phyloP scores from a whole-genome alignment of 2,329 filamentous ascomycete species.

The Penicillium sp. region DNA sequence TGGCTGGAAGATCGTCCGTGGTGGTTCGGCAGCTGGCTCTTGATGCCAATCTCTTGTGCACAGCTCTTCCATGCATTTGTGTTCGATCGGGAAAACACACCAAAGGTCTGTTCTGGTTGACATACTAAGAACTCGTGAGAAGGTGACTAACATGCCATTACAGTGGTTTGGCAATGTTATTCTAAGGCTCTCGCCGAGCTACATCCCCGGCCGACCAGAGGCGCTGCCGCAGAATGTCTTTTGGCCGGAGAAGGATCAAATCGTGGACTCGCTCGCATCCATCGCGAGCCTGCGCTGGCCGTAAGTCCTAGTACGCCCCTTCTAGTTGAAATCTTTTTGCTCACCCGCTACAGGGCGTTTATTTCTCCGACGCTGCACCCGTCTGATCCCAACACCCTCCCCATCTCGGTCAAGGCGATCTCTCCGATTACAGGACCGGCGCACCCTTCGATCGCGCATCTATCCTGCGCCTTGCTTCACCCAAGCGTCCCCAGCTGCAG shows the following conservation, averaged over 20 bases:
- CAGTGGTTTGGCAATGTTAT: constrained; percentile 66
- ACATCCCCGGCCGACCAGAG: constrained; percentile 72
- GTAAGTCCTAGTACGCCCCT: constrained; percentile 50
- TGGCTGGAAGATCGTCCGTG: constrained; percentile 69
- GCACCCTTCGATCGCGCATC: constrained; percentile 79
- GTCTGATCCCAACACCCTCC: constrained; percentile 56
- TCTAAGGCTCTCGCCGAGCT: constrained; percentile 70
- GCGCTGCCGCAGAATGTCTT: constrained; percentile 65
- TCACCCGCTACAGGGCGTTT: constrained; percentile 60
- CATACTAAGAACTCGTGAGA: constrained; percentile 23
- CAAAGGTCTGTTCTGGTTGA: constrained; percentile 51
- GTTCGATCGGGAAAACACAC: constrained; percentile 75
- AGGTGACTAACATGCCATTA: not conserved
- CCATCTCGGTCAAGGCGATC: constrained; percentile 69
- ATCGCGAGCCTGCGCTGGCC: constrained; percentile 86
- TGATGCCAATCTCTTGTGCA: constrained; percentile 74
- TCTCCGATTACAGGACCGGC: constrained; percentile 79
- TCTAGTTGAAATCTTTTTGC: not conserved
- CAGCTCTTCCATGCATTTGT: constrained; percentile 76
- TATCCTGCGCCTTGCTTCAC: constrained; percentile 89
- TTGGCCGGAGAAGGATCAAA: constrained; percentile 76
- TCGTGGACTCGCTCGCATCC: constrained; percentile 77
- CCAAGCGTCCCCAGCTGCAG: constrained; percentile 84
- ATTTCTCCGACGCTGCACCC: constrained; percentile 87
- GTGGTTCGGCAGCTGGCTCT: constrained; percentile 84